phyloP scores from a whole-genome alignment of 2,329 filamentous ascomycete genomes.

The Niveomyces coronatus region DNA sequence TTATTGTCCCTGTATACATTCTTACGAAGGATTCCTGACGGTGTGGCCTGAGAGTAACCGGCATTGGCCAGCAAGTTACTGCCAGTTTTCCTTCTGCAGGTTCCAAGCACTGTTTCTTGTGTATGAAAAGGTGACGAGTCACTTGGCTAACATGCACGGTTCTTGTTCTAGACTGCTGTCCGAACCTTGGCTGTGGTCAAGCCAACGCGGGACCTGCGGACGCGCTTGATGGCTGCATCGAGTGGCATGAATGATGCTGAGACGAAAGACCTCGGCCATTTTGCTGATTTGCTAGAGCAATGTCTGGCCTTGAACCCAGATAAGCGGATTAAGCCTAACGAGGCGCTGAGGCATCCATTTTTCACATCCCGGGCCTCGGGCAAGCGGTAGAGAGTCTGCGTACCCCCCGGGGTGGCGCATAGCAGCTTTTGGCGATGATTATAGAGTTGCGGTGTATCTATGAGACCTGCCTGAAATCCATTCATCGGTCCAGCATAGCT shows the following conservation, averaged over 20 bases:
- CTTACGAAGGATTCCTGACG: no score
- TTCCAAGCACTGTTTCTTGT: neutral
- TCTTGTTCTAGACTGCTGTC: conserved; percentile 45
- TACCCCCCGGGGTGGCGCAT: no score
- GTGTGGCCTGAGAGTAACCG: neutral
- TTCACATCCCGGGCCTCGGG: conserved; percentile 39
- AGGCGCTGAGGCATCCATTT: conserved; percentile 85
- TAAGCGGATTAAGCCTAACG: conserved; percentile 76
- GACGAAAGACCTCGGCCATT: conserved; percentile 66
- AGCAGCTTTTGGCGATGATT: no score
- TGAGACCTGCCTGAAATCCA: no score
- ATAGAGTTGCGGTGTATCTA: no score
- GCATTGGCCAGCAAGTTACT: neutral
- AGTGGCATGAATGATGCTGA: conserved; percentile 65
- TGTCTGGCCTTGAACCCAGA: conserved; percentile 87
- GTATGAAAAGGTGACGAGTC: conserved; percentile 1
- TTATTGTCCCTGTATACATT: no score
- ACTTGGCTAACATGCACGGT: conserved; percentile 10
- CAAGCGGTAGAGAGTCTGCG: conserved; percentile 15
- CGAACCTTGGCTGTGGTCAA: conserved; percentile 61
- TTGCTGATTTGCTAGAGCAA: conserved; percentile 79
- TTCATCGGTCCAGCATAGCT: no score
- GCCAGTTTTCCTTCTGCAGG: no score
- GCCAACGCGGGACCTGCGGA: conserved; percentile 71
- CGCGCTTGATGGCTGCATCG: conserved; percentile 64